Base-by-base conservation (phyloP, 2,329 filamentous ascomycete genomes). In the Thielaviopsis populi region DNA sequence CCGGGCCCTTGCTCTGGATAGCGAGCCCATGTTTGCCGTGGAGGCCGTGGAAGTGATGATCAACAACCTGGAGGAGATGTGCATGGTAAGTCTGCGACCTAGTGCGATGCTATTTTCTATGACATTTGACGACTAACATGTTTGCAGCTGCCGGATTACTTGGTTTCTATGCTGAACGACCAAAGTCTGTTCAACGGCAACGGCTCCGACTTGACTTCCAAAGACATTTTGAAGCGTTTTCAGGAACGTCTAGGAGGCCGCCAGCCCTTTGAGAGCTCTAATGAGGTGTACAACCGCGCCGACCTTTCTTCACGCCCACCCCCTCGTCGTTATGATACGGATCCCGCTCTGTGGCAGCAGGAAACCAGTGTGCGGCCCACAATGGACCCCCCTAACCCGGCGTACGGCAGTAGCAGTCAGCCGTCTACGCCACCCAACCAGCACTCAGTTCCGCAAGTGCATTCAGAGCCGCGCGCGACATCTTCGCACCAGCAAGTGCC, bases 141-240 rank as follows among this genome's bases (percentile, higher is more conserved):
- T 11, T 1, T 54, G 11, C 59, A 97, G 94, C 91, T 99, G 58
- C 94, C 94, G 0, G 90, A 95, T 72, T 91, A 97, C 71, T 81
- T 99, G 30, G 85, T 91, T 70, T 86, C 88, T 62, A 85, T 96
- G 62, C 79, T 97, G 30, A 89, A 86, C 71, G 92, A 99, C 73
- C 86, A 86, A 3, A 82, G 82, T 24, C 82, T 96, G 61, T 92
- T 95, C 74, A 65, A 54, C 40, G 89, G 86, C 72, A 87, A 84
- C 70, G 86, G 82, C 68, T 86, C 87, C 56, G 92, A 99, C 66
- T 86, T 96, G 67, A 96, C 92, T 1, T 95, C 91, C 5, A 99
- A 99, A 74, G 94, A 99, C 71, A 97, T 99, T 63, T 80, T 99
- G 61, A 95, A 92, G 73, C 85, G 90, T 64, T 96, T 95, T 74